phyloP scores from a whole-genome alignment of 192 early-diverging fungal species.

The Lunasporangiospora selenospora region DNA sequence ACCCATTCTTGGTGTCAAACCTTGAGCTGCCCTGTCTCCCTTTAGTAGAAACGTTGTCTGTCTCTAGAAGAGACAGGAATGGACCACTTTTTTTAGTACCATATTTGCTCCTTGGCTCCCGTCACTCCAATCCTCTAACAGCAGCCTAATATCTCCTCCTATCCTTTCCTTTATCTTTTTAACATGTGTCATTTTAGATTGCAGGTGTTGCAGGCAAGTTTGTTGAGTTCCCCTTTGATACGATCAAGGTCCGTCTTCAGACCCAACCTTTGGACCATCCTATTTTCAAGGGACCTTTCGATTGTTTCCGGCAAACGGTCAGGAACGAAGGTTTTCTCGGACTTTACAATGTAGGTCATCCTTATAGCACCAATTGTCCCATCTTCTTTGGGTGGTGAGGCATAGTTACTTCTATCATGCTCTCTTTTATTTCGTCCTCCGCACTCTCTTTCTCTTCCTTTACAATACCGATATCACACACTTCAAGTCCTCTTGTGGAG shows the following conservation, averaged over 20 bases:
- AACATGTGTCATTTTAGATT: too few relatives aligned
- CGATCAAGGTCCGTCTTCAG: constrained; percentile 93
- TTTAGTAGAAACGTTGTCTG: too few relatives aligned
- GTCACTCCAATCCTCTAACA: not conserved
- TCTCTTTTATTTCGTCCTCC: not conserved
- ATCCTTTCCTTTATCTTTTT: not conserved
- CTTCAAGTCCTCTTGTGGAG: too few relatives aligned
- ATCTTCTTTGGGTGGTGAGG: too few relatives aligned
- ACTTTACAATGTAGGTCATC: constrained; percentile 82
- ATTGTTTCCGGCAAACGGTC: constrained; percentile 82
- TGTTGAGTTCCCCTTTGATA: constrained; percentile 97
- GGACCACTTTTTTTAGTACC: not conserved
- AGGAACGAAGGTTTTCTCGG: constrained; percentile 81
- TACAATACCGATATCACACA: not conserved
- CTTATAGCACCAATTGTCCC: too few relatives aligned
- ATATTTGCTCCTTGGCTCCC: not conserved
- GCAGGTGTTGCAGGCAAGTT: constrained; percentile 92
- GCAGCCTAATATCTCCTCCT: not conserved
- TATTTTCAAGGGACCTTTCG: constrained; percentile 78
- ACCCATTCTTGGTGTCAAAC: too few relatives aligned
- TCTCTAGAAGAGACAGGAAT: not conserved
- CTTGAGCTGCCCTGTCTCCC: too few relatives aligned
- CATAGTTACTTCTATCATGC: not conserved
- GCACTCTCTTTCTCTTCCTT: not conserved
- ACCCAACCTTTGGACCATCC: constrained; percentile 70